Percentiles rank a stretch among this genome's conserved stretches.
phyloP scores from a whole-genome alignment of 139 green algal genomes.

The Tetratostichococcus sp. region DNA sequence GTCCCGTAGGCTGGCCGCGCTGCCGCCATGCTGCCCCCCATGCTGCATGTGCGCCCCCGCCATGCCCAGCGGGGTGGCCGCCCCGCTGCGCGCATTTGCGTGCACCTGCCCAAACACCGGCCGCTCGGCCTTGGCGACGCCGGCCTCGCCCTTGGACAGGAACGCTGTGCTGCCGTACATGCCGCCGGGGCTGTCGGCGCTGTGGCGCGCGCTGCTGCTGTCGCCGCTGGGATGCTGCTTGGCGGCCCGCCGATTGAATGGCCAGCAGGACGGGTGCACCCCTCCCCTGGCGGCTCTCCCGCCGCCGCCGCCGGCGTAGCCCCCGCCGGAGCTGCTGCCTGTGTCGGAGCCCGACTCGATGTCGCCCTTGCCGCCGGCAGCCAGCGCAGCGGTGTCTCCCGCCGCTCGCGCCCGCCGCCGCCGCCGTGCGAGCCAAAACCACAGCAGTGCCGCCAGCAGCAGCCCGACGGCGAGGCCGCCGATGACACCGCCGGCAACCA shows the following conservation, averaged over 20 bases:
- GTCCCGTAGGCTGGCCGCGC: background rate
- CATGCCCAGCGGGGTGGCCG: background rate
- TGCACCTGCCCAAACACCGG: background rate
- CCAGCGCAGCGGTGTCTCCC: background rate
- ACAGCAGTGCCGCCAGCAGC: background rate
- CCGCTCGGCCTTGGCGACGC: background rate
- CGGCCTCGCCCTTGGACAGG: background rate
- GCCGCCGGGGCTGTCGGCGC: background rate
- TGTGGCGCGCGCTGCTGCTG: background rate
- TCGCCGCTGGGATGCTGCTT: background rate
- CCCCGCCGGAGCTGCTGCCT: background rate
- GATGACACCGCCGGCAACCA: background rate
- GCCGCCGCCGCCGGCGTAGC: background rate
- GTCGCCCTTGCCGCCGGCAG: constrained; percentile 1
- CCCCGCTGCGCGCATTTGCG: background rate
- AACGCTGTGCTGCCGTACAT: background rate
- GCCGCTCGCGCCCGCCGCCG: background rate
- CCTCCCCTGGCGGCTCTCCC: background rate
- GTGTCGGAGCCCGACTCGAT: background rate
- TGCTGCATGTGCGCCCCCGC: background rate
- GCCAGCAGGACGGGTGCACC: background rate
- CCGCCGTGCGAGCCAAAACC: background rate
- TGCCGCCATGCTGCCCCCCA: background rate
- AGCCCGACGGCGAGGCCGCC: background rate
- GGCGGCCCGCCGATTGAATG: background rate